Evolutionary conservation across 169 alveolate genomes (phyloP).

Genomic region (Theileria equi): DNA sequence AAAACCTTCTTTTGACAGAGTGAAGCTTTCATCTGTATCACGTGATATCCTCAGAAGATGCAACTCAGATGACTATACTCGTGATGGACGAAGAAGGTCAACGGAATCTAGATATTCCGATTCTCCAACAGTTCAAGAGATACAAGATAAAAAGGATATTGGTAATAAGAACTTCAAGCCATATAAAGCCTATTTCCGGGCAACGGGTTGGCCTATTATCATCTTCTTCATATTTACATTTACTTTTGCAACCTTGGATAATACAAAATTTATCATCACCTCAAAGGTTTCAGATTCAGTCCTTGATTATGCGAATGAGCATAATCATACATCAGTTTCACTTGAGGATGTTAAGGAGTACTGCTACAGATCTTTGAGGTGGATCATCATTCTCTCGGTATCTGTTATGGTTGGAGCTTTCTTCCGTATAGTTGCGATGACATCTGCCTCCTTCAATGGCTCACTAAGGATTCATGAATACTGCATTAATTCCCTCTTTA

Average conservation of each 20-base stretch:
- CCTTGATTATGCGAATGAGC: not conserved
- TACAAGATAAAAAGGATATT: not conserved
- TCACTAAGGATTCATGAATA: conserved; percentile 35
- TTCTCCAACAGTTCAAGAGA: not conserved
- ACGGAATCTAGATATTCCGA: not conserved
- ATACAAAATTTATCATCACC: conserved; percentile 3
- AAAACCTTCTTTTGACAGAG: too few species aligned
- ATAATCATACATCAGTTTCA: not conserved
- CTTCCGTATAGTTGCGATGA: not conserved
- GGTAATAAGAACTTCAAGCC: not conserved
- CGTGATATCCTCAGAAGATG: too few species aligned
- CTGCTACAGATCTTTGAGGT: not conserved
- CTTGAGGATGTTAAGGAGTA: conserved; percentile 32
- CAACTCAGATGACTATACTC: conserved; percentile 3
- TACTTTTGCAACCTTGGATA: conserved; percentile 4
- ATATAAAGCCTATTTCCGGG: not conserved
- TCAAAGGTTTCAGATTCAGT: conserved; percentile 13
- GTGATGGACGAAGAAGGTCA: conserved; percentile 1
- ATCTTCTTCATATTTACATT: conserved; percentile 3
- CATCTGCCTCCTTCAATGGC: conserved; percentile 16
- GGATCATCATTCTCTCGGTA: not conserved
- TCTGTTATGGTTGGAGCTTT: conserved; percentile 8
- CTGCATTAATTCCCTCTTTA: conserved; percentile 28
- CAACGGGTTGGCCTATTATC: not conserved
- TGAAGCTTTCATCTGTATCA: too few species aligned